phyloP scores from a whole-genome alignment of 768 basidiomycete species.

The Ramaria sp. region DNA sequence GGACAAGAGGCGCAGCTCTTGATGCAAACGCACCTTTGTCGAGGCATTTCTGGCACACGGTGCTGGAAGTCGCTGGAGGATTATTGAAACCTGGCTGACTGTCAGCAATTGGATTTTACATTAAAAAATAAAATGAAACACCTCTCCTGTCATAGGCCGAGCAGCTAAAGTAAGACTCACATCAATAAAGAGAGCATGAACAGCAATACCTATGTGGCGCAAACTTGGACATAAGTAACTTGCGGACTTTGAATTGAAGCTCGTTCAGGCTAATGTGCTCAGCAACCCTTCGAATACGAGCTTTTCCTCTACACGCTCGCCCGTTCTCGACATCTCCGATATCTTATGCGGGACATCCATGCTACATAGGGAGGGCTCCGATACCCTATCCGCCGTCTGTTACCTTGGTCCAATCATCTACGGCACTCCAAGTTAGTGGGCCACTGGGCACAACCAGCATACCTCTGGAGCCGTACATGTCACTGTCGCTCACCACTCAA shows the following conservation, averaged over 20 bases:
- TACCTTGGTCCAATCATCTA: conserved; percentile 25
- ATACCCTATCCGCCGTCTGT: conserved; percentile 44
- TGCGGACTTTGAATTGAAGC: conserved; percentile 1
- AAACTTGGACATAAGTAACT: conserved; percentile 57
- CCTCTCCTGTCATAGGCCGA: not conserved
- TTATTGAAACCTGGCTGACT: conserved; percentile 29
- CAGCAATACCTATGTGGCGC: conserved; percentile 48
- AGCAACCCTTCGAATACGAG: conserved; percentile 4
- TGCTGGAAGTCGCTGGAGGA: conserved; percentile 53
- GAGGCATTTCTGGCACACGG: conserved; percentile 79
- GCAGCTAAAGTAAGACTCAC: not conserved
- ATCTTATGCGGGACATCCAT: conserved; percentile 19
- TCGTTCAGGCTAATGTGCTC: not conserved
- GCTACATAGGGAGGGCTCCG: conserved; percentile 39
- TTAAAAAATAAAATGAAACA: not conserved
- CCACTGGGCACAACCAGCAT: conserved; percentile 43
- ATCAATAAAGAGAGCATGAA: not conserved
- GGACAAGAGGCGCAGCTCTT: not conserved
- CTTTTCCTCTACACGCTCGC: conserved; percentile 11
- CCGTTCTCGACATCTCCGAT: conserved; percentile 42
- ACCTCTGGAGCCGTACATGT: conserved; percentile 37
- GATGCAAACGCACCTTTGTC: conserved; percentile 38
- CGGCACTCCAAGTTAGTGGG: conserved; percentile 43
- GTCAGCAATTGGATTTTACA: not conserved
- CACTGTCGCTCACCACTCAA: conserved; percentile 19